Base-by-base conservation (phyloP, 768 basidiomycete species). In the Tulasnella sp. region DNA sequence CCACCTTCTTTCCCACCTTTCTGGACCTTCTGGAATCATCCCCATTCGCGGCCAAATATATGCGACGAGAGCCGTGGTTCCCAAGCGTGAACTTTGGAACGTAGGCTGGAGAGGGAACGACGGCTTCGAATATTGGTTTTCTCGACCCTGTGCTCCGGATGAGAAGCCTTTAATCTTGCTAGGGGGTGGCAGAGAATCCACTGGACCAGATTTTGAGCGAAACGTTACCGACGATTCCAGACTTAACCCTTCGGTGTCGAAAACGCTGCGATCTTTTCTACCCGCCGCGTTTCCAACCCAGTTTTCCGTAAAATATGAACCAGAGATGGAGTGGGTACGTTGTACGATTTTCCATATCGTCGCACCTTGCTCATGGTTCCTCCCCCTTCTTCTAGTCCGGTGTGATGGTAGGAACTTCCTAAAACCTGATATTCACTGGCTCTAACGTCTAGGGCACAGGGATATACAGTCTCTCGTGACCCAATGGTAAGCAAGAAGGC, bases 311-410 rank as follows among this genome's bases (percentile, higher is more conserved):
- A 72, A 68, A 2, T 63, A 58, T n/a, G 73, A 77, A 49, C 80
- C 80, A 5, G 84, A 86, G 66, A 79, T 81, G 76, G 85, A 90
- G 74, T 92, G 89, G 87, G 86, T 85, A 49, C 40, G 76, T 39
- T 56, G 35, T 23, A 36, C n/a, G 7, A 7, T 23, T 39, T 21
- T 6, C 9, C 8, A 29, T 15, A 32, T 27, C 14, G 21, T 36
- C n/a, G 25, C 21, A 15, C 11, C 21, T 40, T n/a, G 43, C 25
- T 41, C 45, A 11, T 17, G 32, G 32, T 6, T 29, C 23, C 50
- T 31, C 32, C 14, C 25, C n/a, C 42, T 37, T 51, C 19, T 19
- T 9, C 8, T 62, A 88, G 88, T 86, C 83, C 0, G 89, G 88
- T 0, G 86, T 91, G 41, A 87, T 87, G 85, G 88, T 39, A 48